Evolutionary conservation across 108 stramenopile genomes (phyloP).

Genomic region (Thalassiosira profunda): DNA sequence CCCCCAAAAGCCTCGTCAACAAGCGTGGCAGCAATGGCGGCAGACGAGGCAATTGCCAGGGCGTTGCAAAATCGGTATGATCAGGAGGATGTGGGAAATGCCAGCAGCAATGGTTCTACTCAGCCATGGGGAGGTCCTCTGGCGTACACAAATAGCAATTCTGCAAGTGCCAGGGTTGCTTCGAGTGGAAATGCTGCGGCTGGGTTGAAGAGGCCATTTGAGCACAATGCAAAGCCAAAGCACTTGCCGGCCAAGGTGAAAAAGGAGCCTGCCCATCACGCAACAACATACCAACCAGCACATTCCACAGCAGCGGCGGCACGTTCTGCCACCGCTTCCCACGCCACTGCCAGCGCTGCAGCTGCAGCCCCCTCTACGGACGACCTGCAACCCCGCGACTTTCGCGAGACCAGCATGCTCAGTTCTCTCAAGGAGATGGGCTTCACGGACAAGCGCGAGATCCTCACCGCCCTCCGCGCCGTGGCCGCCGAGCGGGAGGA

Average conservation of each 20-base stretch:
- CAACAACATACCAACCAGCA: neutral
- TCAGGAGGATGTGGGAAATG: conserved; percentile 4
- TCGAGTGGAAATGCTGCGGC: neutral
- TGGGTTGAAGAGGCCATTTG: conserved; percentile 7
- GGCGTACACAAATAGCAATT: neutral
- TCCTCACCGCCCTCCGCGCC: conserved; percentile 48
- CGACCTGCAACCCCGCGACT: conserved; percentile 37
- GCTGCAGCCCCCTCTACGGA: neutral
- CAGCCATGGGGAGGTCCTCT: neutral
- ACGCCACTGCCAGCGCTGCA: neutral
- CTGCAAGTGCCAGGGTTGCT: neutral
- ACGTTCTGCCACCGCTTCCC: no score
- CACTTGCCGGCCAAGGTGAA: conserved; percentile 21
- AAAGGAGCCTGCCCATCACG: conserved; percentile 14
- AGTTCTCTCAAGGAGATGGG: conserved; percentile 43
- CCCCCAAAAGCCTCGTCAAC: neutral
- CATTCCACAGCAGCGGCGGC: neutral
- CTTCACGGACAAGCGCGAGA: conserved; percentile 47
- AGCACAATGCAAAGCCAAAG: neutral
- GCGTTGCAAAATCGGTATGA: conserved; percentile 12
- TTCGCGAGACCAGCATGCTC: conserved; percentile 28
- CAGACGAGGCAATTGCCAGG: conserved; percentile 23
- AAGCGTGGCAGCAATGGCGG: neutral
- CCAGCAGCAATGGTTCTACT: neutral
- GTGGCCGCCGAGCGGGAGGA: conserved; percentile 22